Conservation (phyloP, 371 early-diverging fungal species). For the Mucor piriformis region DNA sequence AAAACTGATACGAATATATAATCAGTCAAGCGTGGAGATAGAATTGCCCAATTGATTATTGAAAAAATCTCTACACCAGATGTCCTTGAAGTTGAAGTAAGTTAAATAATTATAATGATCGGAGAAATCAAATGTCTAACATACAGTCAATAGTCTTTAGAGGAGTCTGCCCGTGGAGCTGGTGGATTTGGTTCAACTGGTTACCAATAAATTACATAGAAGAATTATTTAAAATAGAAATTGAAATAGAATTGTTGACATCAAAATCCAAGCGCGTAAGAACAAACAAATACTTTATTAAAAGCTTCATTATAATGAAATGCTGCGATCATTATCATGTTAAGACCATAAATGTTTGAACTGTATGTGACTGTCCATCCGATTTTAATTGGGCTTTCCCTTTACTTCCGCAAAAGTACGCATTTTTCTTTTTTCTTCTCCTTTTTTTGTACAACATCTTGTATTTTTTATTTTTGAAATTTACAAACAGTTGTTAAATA, state of each 20-base stretch:
- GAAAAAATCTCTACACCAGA: conserved; percentile 86
- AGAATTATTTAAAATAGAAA: too few relatives aligned
- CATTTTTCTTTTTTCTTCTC: background rate
- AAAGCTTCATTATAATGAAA: too few relatives aligned
- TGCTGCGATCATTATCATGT: too few relatives aligned
- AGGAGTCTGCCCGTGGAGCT: conserved; percentile 81
- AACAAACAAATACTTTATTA: too few relatives aligned
- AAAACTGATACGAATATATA: conserved; percentile 57
- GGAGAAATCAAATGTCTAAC: background rate
- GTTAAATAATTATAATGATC: conserved; percentile 5
- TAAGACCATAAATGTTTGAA: too few relatives aligned
- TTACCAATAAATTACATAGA: conserved; percentile 38
- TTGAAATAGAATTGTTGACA: too few relatives aligned
- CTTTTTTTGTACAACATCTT: conserved; percentile 3
- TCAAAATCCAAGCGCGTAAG: too few relatives aligned
- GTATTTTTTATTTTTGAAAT: background rate
- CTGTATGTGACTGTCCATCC: too few relatives aligned
- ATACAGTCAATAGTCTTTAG: conserved; percentile 53
- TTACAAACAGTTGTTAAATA: background rate
- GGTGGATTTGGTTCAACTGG: conserved; percentile 97
- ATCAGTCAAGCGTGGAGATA: conserved; percentile 86
- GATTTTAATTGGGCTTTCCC: background rate
- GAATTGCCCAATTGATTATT: conserved; percentile 96
- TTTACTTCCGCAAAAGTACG: background rate
- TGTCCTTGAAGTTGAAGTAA: conserved; percentile 76